phyloP scores from a whole-genome alignment of 2,329 filamentous ascomycete genomes.

The Akanthomyces lecanii region DNA sequence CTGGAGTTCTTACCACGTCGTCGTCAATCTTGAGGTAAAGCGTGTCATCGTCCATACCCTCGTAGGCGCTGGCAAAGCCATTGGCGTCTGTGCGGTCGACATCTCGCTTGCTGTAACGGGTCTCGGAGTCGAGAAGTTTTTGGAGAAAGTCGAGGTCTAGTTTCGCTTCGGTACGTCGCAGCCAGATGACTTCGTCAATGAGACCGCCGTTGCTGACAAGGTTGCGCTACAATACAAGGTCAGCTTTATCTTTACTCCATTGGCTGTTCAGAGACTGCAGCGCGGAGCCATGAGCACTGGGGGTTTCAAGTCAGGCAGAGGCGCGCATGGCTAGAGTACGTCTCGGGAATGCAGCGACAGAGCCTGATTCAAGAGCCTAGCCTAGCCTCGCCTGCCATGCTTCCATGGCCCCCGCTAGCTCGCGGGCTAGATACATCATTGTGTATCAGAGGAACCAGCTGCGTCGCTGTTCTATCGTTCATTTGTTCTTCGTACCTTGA shows the following conservation, averaged over 20 bases:
- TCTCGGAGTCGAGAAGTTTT: slow-evolving; percentile 32
- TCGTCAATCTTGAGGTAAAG: slow-evolving; percentile 38
- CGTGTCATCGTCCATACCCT: slow-evolving; percentile 43
- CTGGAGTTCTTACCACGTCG: slow-evolving; percentile 31
- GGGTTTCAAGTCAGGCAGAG: background rate
- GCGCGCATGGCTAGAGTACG: background rate
- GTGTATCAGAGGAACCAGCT: background rate
- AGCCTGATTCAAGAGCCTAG: background rate
- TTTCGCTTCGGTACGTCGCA: slow-evolving; percentile 37
- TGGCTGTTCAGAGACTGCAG: background rate
- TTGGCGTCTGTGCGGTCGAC: slow-evolving; percentile 30
- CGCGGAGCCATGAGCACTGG: background rate
- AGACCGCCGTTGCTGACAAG: slow-evolving; percentile 41
- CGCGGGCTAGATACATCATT: background rate
- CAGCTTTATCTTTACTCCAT: background rate
- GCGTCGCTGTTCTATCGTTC: background rate
- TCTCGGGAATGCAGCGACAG: background rate
- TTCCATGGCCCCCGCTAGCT: background rate
- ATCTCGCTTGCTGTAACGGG: slow-evolving; percentile 35
- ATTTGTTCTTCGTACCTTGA: slow-evolving; percentile 29
- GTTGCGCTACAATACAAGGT: slow-evolving; percentile 32
- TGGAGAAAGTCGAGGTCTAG: slow-evolving; percentile 38
- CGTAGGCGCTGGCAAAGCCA: slow-evolving; percentile 38
- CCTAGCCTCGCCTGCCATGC: background rate
- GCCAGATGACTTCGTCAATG: slow-evolving; percentile 42